Conservation (phyloP, 441 rosid species). For the Adansonia grandidieri region DNA sequence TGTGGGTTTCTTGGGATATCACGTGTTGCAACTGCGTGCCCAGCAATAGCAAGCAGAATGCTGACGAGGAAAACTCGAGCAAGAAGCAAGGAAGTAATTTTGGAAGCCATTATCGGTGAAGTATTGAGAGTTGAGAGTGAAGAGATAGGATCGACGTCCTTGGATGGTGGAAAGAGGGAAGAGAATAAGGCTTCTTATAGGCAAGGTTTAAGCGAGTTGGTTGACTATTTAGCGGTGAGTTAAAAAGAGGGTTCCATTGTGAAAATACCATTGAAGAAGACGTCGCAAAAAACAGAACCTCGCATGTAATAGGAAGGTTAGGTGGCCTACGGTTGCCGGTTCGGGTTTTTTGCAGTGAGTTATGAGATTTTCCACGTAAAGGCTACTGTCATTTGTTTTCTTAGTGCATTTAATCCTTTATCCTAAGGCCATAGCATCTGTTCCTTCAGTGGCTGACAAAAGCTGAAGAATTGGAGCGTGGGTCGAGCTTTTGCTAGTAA, state of each 20-base stretch:
- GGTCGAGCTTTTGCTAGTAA: neutral
- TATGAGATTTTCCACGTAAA: constrained; percentile 12
- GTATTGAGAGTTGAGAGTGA: neutral
- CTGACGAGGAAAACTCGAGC: constrained; percentile 31
- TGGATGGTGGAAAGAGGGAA: constrained; percentile 24
- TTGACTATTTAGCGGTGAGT: constrained; percentile 41
- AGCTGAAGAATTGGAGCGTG: neutral
- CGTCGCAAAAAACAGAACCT: neutral
- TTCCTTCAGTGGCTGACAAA: neutral
- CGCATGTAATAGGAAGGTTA: neutral
- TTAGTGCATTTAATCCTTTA: neutral
- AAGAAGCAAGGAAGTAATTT: constrained; percentile 32
- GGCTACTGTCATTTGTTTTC: neutral
- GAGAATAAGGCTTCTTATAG: constrained; percentile 34
- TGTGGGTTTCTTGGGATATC: constrained; percentile 37
- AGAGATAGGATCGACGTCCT: constrained; percentile 28
- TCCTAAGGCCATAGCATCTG: neutral
- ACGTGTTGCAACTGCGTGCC: constrained; percentile 52
- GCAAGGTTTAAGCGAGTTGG: constrained; percentile 28
- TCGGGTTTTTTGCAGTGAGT: constrained; percentile 11
- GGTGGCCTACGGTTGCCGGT: neutral
- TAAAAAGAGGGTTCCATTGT: constrained; percentile 14
- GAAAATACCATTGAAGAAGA: neutral
- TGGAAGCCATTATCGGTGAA: constrained; percentile 42
- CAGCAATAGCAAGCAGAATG: constrained; percentile 40